Evolutionary conservation across 345 rosid genomes (phyloP).

Genomic region (Populus pruinosa): DNA sequence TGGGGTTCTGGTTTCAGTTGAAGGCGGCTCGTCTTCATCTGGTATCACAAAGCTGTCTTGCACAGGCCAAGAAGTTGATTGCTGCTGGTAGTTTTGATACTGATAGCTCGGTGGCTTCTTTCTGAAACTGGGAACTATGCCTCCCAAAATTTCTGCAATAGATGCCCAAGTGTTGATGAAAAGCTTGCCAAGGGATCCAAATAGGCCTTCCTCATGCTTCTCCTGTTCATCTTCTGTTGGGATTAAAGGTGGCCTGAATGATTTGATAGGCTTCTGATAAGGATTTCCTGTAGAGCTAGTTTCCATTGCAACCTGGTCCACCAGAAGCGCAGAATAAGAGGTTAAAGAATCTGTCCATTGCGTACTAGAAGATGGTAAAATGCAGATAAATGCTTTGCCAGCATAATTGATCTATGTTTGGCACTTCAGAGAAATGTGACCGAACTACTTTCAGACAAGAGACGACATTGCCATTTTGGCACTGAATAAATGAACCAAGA

Average conservation of each 20-base stretch:
- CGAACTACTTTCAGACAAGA: background rate
- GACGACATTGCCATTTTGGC: slow-evolving; percentile 5
- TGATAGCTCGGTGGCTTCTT: slow-evolving; percentile 43
- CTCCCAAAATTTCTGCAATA: slow-evolving; percentile 59
- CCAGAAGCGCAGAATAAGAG: slow-evolving; percentile 15
- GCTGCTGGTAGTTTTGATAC: slow-evolving; percentile 22
- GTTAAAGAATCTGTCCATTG: background rate
- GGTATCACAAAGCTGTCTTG: slow-evolving; percentile 66
- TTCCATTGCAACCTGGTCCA: slow-evolving; percentile 47
- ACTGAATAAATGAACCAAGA: background rate
- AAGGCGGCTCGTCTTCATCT: slow-evolving; percentile 87
- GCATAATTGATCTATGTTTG: background rate
- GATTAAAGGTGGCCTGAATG: slow-evolving; percentile 70
- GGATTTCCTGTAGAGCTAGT: slow-evolving; percentile 22
- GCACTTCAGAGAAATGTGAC: background rate
- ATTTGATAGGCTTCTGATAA: slow-evolving; percentile 54
- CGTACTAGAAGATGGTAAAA: background rate
- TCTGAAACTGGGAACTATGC: slow-evolving; percentile 56
- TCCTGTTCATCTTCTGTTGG: slow-evolving; percentile 62
- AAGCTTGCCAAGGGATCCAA: slow-evolving; percentile 60
- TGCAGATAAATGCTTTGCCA: background rate
- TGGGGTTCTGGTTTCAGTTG: slow-evolving; percentile 70
- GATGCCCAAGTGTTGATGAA: slow-evolving; percentile 49
- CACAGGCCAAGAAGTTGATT: slow-evolving; percentile 54
- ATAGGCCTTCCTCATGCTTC: slow-evolving; percentile 74